Evolutionary conservation across 805 yeast genomes (phyloP).

Genomic region (Hanseniaspora clermontiae): DNA sequence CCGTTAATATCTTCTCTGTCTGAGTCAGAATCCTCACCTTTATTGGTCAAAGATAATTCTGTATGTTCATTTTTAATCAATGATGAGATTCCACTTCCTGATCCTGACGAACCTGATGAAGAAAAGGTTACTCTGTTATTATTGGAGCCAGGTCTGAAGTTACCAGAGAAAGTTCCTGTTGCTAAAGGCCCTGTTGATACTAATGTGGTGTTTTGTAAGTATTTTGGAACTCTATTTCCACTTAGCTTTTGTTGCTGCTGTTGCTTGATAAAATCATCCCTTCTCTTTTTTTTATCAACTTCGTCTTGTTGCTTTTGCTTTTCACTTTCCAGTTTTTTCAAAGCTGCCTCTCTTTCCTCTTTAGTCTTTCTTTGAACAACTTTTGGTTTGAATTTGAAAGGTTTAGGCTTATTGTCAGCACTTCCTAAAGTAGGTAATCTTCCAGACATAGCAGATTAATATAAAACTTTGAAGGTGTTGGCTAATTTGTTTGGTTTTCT

Average conservation of each 20-base stretch:
- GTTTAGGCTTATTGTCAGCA: slow-evolving; percentile 25
- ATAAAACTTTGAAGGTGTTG: no score
- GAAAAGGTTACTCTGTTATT: slow-evolving; percentile 5
- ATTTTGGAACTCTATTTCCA: slow-evolving; percentile 22
- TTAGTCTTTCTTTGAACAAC: slow-evolving; percentile 71
- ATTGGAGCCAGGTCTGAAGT: slow-evolving; percentile 3
- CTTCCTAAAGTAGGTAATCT: slow-evolving; percentile 26
- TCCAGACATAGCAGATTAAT: slow-evolving; percentile 16
- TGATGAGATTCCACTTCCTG: slow-evolving; percentile 20
- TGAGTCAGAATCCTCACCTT: slow-evolving; percentile 27
- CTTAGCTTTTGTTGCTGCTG: slow-evolving; percentile 17
- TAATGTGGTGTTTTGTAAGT: slow-evolving; percentile 38
- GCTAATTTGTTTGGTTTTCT: no score
- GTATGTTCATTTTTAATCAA: slow-evolving; percentile 9
- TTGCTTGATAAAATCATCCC: slow-evolving; percentile 16
- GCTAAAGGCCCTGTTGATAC: slow-evolving; percentile 66
- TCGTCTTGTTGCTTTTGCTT: slow-evolving; percentile 28
- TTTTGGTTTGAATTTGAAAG: slow-evolving; percentile 74
- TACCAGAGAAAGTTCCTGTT: slow-evolving; percentile 35
- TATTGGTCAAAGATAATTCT: slow-evolving; percentile 18
- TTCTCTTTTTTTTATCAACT: slow-evolving; percentile 17
- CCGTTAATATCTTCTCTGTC: slow-evolving; percentile 16
- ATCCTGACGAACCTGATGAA: slow-evolving; percentile 15
- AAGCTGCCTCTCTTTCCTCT: slow-evolving; percentile 65
- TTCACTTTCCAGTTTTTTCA: slow-evolving; percentile 37